Conservation (phyloP, 805 yeast species). For the Myxozyma monticola region DNA sequence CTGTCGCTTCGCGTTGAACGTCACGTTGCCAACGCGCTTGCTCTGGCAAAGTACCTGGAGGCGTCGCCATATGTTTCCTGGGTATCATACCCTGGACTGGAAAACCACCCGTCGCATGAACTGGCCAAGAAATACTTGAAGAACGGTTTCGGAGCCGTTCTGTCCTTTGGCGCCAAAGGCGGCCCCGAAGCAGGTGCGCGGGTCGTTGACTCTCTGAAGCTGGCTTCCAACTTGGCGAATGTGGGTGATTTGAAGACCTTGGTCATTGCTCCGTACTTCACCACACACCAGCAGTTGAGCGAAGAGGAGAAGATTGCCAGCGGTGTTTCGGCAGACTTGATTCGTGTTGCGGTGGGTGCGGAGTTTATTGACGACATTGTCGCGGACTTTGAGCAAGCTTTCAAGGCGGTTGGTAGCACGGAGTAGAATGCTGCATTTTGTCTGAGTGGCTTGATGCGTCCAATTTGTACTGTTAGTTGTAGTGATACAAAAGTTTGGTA, state of each 20-base stretch:
- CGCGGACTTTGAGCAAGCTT: constrained; percentile 84
- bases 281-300: constrained; percentile 89
- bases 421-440: no score
- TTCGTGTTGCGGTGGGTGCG: constrained; percentile 87
- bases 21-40: constrained; percentile 79
- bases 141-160: constrained; percentile 81
- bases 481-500: no score
- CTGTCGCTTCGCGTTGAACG: constrained; percentile 91
- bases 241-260: constrained; percentile 96
- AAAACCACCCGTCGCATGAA: constrained; percentile 73
- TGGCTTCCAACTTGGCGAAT: constrained; percentile 91
- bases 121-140: constrained; percentile 78
- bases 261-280: constrained; percentile 93
- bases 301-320: constrained; percentile 77
- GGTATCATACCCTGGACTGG: constrained; percentile 92
- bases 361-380: constrained; percentile 82
- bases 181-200: constrained; percentile 64
- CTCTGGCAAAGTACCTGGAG: constrained; percentile 76
- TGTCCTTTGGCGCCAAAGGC: constrained; percentile 84
- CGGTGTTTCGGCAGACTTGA: constrained; percentile 80
- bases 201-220: constrained; percentile 78
- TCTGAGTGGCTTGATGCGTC: no score
- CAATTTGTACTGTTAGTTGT: no score
- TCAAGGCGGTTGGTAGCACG: constrained; percentile 64
- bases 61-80: constrained; percentile 71